Evolutionary conservation across 495 filamentous ascomycete genomes (phyloP).

Genomic region (Talaromyces proteolyticus): DNA sequence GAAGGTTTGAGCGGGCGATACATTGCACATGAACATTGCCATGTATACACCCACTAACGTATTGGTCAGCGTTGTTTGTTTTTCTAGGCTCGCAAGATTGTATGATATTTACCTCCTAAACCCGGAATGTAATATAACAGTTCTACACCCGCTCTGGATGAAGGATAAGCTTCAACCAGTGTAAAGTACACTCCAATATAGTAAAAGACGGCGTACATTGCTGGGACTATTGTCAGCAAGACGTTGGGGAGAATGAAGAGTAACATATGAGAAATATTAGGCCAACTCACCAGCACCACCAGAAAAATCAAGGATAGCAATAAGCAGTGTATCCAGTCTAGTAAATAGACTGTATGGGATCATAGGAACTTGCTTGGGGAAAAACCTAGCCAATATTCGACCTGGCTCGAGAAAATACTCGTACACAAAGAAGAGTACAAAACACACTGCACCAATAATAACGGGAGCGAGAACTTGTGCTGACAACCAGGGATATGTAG

Average conservation of each 20-base stretch:
- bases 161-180: conserved; percentile 37
- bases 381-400: conserved; percentile 25
- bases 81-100: background rate
- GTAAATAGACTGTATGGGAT: conserved; percentile 46
- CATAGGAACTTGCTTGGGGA: conserved; percentile 49
- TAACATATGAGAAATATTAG: conserved; percentile 6
- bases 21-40: conserved; percentile 48
- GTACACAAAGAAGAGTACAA: conserved; percentile 42
- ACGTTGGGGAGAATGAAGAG: background rate
- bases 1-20: conserved; percentile 51
- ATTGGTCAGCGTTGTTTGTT: background rate
- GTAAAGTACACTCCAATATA: conserved; percentile 56
- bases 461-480: conserved; percentile 47
- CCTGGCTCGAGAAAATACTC: conserved; percentile 51
- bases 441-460: conserved; percentile 40
- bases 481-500: conserved; percentile 46
- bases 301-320: conserved; percentile 48
- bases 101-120: conserved; percentile 23
- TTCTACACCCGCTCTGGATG: conserved; percentile 42
- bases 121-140: conserved; percentile 45
- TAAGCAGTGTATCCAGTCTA: conserved; percentile 42
- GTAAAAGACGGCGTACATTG: conserved; percentile 50
- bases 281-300: conserved; percentile 42
- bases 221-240: conserved; percentile 7
- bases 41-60: conserved; percentile 42